Base-by-base conservation (phyloP, 768 basidiomycete genomes). In the Tylopilus cervinicoccineus region DNA sequence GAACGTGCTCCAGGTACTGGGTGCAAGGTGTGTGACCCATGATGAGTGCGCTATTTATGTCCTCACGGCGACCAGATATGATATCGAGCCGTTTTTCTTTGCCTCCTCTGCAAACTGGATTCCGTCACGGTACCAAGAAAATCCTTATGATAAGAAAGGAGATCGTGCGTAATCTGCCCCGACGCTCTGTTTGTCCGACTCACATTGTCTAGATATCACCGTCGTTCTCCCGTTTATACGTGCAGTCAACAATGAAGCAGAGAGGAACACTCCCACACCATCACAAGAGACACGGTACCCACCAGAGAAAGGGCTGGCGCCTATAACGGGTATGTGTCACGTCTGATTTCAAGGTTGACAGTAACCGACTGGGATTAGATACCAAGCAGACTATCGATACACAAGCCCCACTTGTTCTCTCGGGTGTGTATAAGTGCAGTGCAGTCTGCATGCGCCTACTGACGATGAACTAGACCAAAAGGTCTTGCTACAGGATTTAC, bases 71-170 rank as follows among this genome's bases (percentile, higher is more conserved):
- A 24, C 6, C 34, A 75, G 74, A 36, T 74, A 69, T 40, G 56
- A 69, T 43, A 65, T 74, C 23, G 72, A 75, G 47, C 72, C 74
- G 0, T 73, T 75, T 53, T 75, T 72, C 57, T 75, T 72, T 45
- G 68, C 72, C 13, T 73, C 71, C 0, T 73, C 74, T 0, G 47
- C 71, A 16, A 72, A 72, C 47, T 68, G 70, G 64, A 73, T 73
- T 38, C 72, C 73, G 2, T 69, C 71, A 0, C 69, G 72, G 26
- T 75, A 71, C 44, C 72, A 73, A 50, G 73, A 74, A 47, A 52
- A 66, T 26, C 51, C 59, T 12, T 49, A 50, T 1, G 40, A 36
- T 3, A 57, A 45, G 3, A 10, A 54, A 37, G 70, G 67, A 40
- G 74, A 75, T 46, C 74, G 73, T 75, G 43, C 47, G 73, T 62